Conservation (phyloP, 352 stramenopile species). For the Thalassiosira mediterranea region DNA sequence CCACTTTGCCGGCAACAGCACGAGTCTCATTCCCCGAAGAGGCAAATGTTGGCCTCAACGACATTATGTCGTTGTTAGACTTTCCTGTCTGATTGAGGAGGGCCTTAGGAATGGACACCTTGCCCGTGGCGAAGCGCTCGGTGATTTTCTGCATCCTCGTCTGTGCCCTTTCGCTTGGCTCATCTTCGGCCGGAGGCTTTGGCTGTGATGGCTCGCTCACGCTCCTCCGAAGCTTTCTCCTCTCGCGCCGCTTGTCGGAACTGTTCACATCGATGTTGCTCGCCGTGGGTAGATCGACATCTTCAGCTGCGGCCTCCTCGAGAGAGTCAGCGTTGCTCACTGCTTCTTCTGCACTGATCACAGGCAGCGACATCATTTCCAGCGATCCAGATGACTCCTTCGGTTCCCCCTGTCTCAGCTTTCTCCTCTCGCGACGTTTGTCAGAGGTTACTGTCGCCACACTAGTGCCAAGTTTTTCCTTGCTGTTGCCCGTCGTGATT, state of each 20-base stretch:
- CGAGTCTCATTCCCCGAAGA: neutral
- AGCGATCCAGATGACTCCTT: neutral
- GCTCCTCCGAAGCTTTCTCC: constrained; percentile 3
- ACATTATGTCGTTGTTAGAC: neutral
- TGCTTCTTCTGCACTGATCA: neutral
- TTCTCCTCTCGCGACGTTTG: constrained; percentile 8
- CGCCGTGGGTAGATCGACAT: neutral
- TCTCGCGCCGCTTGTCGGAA: constrained; percentile 10
- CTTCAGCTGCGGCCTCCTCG: neutral
- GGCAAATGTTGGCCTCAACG: neutral
- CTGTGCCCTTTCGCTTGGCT: neutral
- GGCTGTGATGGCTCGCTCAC: constrained; percentile 3
- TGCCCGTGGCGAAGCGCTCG: constrained; percentile 22
- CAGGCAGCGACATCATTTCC: neutral
- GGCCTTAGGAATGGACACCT: constrained; percentile 27
- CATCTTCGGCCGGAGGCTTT: neutral
- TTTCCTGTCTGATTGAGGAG: constrained; percentile 14
- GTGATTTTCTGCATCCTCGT: constrained; percentile 18
- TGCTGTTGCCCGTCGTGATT: constrained; percentile 8
- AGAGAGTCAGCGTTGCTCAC: neutral
- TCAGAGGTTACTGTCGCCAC: neutral
- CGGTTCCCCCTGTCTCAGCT: constrained; percentile 3
- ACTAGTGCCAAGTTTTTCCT: neutral
- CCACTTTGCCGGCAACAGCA: neutral
- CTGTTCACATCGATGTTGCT: neutral